phyloP scores from a whole-genome alignment of 2,329 filamentous ascomycete genomes.

The Fusarium sp. region DNA sequence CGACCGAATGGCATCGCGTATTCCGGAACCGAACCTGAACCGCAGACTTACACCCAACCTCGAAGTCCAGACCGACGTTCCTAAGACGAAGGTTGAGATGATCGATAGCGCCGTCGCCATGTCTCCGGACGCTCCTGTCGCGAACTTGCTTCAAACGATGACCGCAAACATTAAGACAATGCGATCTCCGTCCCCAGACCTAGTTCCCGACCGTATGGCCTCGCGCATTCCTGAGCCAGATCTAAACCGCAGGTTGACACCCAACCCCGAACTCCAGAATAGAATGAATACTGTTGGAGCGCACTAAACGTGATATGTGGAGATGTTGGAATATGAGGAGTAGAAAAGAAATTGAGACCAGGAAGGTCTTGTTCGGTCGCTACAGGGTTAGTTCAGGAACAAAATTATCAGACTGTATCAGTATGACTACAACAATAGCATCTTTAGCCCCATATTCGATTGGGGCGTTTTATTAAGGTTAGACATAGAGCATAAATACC shows the following conservation, averaged over 20 bases:
- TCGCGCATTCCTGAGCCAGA: conserved; percentile 65
- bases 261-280: conserved; percentile 60
- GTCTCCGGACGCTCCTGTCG: conserved; percentile 65
- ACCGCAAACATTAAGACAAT: conserved; percentile 66
- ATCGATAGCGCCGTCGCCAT: conserved; percentile 61
- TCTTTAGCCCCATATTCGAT: background rate
- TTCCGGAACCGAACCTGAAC: conserved; percentile 61
- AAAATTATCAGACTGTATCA: conserved; percentile 33
- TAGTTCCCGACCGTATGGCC: conserved; percentile 72
- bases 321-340: background rate
- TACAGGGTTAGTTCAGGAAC: conserved; percentile 13
- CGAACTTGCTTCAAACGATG: conserved; percentile 63
- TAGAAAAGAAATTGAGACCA: conserved; percentile 2
- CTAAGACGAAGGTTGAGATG: conserved; percentile 57
- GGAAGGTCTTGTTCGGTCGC: conserved; percentile 32
- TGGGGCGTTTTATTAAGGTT: background rate
- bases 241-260: conserved; percentile 59
- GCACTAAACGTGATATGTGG: background rate
- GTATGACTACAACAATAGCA: conserved; percentile 19
- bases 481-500: background rate
- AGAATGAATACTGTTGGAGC: conserved; percentile 43
- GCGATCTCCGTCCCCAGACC: conserved; percentile 67
- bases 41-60: conserved; percentile 59
- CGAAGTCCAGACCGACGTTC: conserved; percentile 65
- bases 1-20: conserved; percentile 70